Evolutionary conservation across 139 green algal genomes (phyloP), one percentile per base, ranked within the genome.

Genomic region (Coelastrella sp.): DNA sequence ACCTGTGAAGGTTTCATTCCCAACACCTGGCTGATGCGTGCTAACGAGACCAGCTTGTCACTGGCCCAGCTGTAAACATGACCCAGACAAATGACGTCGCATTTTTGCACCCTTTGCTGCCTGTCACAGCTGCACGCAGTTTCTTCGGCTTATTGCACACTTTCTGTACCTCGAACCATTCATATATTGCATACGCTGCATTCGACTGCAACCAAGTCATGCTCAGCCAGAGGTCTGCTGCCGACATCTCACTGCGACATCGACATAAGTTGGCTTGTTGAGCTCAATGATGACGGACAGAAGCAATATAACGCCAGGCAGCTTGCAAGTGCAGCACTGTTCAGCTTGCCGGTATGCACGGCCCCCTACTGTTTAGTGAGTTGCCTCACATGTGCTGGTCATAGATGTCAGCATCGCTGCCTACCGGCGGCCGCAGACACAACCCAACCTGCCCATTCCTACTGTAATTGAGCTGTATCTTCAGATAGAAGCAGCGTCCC

Each of bases 21-120:
- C 79, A 19, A 73, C 22, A 73, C 7, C 57, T 19, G 59, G 17
- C 75, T 73, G 57, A 57, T 85, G 79, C 57, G 68, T 61, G 19
- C 19, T 56, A 7, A 32, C 57, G 4, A 85, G 58, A 13, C 57
- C 79, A 8, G 58, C 58, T 64, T 17, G 22, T 73, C 57, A 13
- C 23, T 10, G 22, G 22, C 57, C 79, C 79, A 85, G 79, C 80
- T 86, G 20, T 22, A 23, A 14, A 86, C 59, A 20, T 73, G 59
- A 11, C 80, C 80, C 20, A 86, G 23, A 10, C 59, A 20, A 86
- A 86, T 58, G 60, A 86, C 73, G 59, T 86, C 80, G 11, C 20
- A 3, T 59, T 59, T 17, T 17, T 54, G 58, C 47, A 71, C n/a
- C n/a, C 59, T n/a, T 86, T 47, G n/a, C 59, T 59, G 61, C 80